Percentiles rank a stretch among this genome's conserved stretches.
phyloP scores from a whole-genome alignment of 495 filamentous ascomycete species.

The Aeminium ludgeri region DNA sequence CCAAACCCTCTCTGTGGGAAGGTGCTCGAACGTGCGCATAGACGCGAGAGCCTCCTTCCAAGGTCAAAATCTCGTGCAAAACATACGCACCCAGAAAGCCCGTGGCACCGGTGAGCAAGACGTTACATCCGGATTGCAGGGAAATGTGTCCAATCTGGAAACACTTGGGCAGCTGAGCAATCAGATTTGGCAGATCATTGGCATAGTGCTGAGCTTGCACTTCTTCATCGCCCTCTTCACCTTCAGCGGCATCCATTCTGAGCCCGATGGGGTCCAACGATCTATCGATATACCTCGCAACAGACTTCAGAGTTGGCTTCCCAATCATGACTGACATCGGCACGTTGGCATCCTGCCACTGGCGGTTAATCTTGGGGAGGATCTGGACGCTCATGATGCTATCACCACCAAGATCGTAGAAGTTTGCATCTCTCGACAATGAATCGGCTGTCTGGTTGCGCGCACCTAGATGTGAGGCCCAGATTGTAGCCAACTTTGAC shows the following conservation, averaged over 20 bases:
- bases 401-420: slow-evolving; percentile 83
- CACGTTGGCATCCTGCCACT: slow-evolving; percentile 48
- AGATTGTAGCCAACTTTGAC: slow-evolving; percentile 47
- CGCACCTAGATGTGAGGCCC: slow-evolving; percentile 37
- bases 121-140: slow-evolving; percentile 34
- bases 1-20: slow-evolving; percentile 35
- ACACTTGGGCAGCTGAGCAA: slow-evolving; percentile 4
- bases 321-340: slow-evolving; percentile 57
- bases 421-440: slow-evolving; percentile 48
- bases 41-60: slow-evolving; percentile 45
- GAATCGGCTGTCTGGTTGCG: slow-evolving; percentile 31
- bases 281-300: slow-evolving; percentile 60
- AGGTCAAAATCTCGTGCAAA: slow-evolving; percentile 52
- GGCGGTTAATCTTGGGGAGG: slow-evolving; percentile 49
- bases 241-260: slow-evolving; percentile 15
- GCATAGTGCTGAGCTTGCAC: slow-evolving; percentile 13
- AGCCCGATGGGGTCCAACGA: slow-evolving; percentile 29
- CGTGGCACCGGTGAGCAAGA: slow-evolving; percentile 81
- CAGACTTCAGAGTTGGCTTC: slow-evolving; percentile 51
- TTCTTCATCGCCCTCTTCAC: slow-evolving; percentile 14
- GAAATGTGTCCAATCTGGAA: slow-evolving; percentile 39
- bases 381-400: slow-evolving; percentile 77
- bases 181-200: slow-evolving; percentile 17
- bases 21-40: slow-evolving; percentile 59
- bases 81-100: slow-evolving; percentile 82